Percentiles rank a stretch among this genome's conserved stretches.
Evolutionary conservation across 2,329 filamentous ascomycete species (phyloP).

Genomic region (Arthrinium phaeospermum): DNA sequence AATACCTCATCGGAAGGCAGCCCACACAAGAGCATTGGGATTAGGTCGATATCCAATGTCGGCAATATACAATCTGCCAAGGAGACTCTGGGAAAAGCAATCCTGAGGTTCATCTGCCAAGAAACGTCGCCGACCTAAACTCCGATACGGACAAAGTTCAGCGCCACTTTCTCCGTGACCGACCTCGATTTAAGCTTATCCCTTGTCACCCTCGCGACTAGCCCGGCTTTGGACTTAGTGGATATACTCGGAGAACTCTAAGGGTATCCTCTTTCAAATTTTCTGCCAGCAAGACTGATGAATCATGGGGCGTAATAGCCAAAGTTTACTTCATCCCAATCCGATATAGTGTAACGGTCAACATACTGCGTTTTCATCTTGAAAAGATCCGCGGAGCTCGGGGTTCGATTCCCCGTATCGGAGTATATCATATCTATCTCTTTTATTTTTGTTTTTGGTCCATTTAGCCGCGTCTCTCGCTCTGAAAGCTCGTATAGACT

Average conservation of each 20-base stretch:
- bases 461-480: neutral
- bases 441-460: neutral
- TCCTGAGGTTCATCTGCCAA: too few species aligned
- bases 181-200: neutral
- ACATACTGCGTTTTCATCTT: conserved; percentile 9
- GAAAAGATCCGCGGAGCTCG: conserved; percentile 4
- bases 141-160: neutral
- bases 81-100: too few species aligned
- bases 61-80: too few species aligned
- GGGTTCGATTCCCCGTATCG: conserved; percentile 16
- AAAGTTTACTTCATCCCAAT: neutral
- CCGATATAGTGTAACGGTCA: conserved; percentile 16
- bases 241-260: neutral
- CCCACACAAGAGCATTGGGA: too few species aligned
- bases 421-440: neutral
- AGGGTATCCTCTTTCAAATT: neutral
- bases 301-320: neutral
- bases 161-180: neutral
- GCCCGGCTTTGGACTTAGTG: neutral
- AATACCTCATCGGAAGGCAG: too few species aligned
- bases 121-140: neutral
- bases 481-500: neutral
- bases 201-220: neutral
- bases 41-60: too few species aligned
- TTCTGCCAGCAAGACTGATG: neutral